Base-by-base conservation (phyloP, 192 early-diverging fungal species). In the Coemansia sp. region DNA sequence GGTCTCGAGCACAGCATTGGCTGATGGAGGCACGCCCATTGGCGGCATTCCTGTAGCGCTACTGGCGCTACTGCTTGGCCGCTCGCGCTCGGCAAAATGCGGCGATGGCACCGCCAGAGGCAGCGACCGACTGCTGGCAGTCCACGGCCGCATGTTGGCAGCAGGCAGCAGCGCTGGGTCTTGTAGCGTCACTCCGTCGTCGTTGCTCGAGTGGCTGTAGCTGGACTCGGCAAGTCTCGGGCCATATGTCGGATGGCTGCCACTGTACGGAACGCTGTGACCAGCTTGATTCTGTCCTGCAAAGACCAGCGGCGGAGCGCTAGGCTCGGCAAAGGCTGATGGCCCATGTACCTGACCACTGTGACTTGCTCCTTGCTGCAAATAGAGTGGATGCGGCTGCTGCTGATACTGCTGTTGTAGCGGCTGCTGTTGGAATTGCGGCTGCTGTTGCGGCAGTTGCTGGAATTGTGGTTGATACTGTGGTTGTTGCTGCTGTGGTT, bases 101-200 rank as follows among this genome's bases (percentile, higher is more conserved):
- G 24, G 63, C 23, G 24, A 61, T 23, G 55, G 27, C 38, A 35
- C 47, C 19, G 50, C 72, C 53, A 64, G 56, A 1, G 73, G 77
- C 22, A 79, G 72, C 52, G 77, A 79, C 49, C 68, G 69, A 54
- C 62, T 79, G 64, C 77, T 74, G 14, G 53, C 61, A 0, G 71
- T 71, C 77, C 77, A 79, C 14, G 77, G 70, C 3, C 68, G 71
- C 64, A 73, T 73, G 2, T 62, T 62, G 22, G 67, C 37, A 32
- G 58, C 62, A 9, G 60, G 63, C 43, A 24, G 41, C 23, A 65
- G 41, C 24, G 32, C 48, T 14, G 37, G 56, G 2, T 70, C 65
- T 1, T 57, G 56, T 5, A 53, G 15, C 23, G 41, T 32, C 51
- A 72, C 15, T 3, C 55, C 70, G 5, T 79, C 76, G 45, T 67